Percentiles rank a stretch among this genome's conserved stretches.
Evolutionary conservation across 371 early-diverging fungal species (phyloP).

Genomic region (Phascolomyces articulosus): DNA sequence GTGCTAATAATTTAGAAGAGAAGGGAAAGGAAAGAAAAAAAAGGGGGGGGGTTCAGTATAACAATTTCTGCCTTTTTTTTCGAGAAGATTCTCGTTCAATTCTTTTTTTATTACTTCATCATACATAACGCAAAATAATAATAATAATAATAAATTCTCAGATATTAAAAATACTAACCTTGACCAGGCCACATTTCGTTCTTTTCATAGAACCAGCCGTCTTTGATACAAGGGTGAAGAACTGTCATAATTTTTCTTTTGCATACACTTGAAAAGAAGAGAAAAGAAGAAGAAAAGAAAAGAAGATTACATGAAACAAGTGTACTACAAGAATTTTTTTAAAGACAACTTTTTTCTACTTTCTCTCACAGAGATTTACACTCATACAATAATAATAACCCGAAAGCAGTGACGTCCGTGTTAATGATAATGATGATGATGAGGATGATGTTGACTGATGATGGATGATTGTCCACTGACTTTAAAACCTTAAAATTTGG

Average conservation of each 20-base stretch:
- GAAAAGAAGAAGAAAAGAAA: not conserved
- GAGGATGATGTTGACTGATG: too few species aligned
- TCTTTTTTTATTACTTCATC: not conserved
- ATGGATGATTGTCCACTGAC: too few species aligned
- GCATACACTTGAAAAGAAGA: not conserved
- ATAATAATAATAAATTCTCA: not conserved
- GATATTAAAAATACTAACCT: slow-evolving; percentile 44
- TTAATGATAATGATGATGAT: too few species aligned
- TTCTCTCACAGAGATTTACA: too few species aligned
- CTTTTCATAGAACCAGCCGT: slow-evolving; percentile 96
- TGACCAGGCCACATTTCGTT: slow-evolving; percentile 96
- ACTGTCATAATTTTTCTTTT: slow-evolving; percentile 22
- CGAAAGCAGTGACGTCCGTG: too few species aligned
- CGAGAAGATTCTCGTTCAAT: not conserved
- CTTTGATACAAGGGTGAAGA: slow-evolving; percentile 83
- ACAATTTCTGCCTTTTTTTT: not conserved
- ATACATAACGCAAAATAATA: too few species aligned
- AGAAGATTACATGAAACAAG: too few species aligned
- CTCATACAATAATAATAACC: too few species aligned
- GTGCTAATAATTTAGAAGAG: not conserved
- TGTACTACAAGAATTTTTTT: too few species aligned
- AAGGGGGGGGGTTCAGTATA: not conserved
- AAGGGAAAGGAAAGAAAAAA: not conserved
- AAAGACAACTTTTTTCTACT: too few species aligned
- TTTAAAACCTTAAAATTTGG: too few species aligned